phyloP scores from a whole-genome alignment of 192 early-diverging fungal species.

The Diversispora epigaea region DNA sequence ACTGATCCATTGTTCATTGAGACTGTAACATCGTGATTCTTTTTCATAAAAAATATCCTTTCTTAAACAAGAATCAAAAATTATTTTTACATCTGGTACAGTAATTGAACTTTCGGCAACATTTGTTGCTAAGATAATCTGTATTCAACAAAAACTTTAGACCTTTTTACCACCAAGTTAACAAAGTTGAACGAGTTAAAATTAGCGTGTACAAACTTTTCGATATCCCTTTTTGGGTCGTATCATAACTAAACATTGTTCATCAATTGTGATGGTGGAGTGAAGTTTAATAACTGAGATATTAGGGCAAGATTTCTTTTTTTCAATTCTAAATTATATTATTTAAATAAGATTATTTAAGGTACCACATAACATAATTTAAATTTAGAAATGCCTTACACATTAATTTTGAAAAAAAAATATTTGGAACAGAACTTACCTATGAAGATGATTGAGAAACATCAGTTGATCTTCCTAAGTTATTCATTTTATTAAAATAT shows the following conservation, averaged over 20 bases:
- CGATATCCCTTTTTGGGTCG: constrained; percentile 24
- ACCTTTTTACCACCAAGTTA: neutral
- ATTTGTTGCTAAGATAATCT: constrained; percentile 40
- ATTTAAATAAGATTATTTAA: too few relatives aligned
- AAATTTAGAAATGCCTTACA: neutral
- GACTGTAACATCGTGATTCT: constrained; percentile 28
- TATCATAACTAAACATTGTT: constrained; percentile 34
- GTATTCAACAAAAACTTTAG: neutral
- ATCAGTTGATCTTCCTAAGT: constrained; percentile 33
- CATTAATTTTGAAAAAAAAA: too few relatives aligned
- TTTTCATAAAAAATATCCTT: constrained; percentile 37
- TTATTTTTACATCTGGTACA: constrained; percentile 33
- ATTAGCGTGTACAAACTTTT: constrained; percentile 19
- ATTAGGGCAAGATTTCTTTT: neutral
- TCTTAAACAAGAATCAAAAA: constrained; percentile 37
- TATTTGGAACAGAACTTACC: constrained; percentile 1
- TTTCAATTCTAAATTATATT: neutral
- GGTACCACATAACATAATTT: too few relatives aligned
- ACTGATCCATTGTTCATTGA: constrained; percentile 40
- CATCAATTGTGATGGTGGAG: constrained; percentile 37
- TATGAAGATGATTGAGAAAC: neutral
- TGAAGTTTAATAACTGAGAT: constrained; percentile 37
- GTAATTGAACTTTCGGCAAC: constrained; percentile 40
- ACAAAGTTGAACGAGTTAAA: neutral
- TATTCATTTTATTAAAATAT: neutral